phyloP scores from a whole-genome alignment of 176 grass and related monocot genomes.

The Carex kokanica region DNA sequence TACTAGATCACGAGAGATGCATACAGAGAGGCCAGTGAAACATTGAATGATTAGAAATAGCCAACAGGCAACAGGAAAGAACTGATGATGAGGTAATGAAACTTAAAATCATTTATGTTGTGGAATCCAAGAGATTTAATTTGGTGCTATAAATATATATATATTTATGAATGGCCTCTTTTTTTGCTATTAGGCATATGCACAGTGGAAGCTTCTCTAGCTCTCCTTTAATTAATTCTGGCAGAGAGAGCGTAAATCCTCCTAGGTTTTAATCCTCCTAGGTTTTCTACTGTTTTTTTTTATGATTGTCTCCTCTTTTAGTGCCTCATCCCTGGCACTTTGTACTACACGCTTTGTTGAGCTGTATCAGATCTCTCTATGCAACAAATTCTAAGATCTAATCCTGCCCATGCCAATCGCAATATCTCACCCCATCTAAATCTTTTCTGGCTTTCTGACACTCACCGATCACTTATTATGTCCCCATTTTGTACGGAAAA shows the following conservation, averaged over 20 bases:
- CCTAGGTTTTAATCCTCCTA: conserved; percentile 31
- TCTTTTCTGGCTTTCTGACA: conserved; percentile 22
- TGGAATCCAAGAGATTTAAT: neutral
- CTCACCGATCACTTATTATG: neutral
- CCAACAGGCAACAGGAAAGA: neutral
- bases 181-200: conserved; percentile 5
- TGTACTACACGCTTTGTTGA: conserved; percentile 22
- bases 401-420: conserved; percentile 15
- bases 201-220: conserved; percentile 18
- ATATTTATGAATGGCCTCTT: neutral
- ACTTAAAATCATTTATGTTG: conserved; percentile 7
- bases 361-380: conserved; percentile 22
- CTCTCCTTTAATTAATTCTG: conserved; percentile 9
- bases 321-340: conserved; percentile 1
- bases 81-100: conserved; percentile 8
- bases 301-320: conserved; percentile 13
- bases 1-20: neutral
- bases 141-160: too few species aligned
- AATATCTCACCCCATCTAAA: conserved; percentile 4
- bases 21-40: neutral
- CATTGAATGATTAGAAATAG: neutral
- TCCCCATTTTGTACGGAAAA: conserved; percentile 11
- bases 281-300: conserved; percentile 26
- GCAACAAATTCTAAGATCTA: conserved; percentile 1
- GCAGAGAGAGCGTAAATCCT: neutral